A percentile compares a stretch with the other conserved stretches of the same genome.
phyloP scores from a whole-genome alignment of 345 rosid genomes.

The Isatis tinctoria region DNA sequence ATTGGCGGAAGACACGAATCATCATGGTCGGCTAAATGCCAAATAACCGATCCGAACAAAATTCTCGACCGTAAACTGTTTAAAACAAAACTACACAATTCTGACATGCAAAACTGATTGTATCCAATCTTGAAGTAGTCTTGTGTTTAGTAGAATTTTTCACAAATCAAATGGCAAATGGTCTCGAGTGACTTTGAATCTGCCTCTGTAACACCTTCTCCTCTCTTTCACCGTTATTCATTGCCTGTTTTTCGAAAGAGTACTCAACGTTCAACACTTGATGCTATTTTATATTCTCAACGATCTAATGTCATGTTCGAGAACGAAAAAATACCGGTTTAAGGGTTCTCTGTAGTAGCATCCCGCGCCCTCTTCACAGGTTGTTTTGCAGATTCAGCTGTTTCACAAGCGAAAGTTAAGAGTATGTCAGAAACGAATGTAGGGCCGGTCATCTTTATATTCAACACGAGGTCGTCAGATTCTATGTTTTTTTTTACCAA shows the following conservation, averaged over 20 bases:
- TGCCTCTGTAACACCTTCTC: background rate
- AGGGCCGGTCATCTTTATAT: background rate
- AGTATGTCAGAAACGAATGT: background rate
- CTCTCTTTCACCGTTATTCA: conserved; percentile 12
- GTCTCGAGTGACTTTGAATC: background rate
- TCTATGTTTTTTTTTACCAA: background rate
- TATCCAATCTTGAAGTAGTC: conserved; percentile 3
- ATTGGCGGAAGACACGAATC: background rate
- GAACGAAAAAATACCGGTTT: conserved; percentile 36
- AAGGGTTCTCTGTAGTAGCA: conserved; percentile 7
- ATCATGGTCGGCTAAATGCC: background rate
- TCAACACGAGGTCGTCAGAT: background rate
- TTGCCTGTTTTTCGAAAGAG: conserved; percentile 2
- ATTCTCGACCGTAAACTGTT: background rate
- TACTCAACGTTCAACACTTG: background rate
- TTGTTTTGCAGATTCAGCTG: conserved; percentile 61
- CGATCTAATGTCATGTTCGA: background rate
- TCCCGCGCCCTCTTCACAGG: conserved; percentile 44
- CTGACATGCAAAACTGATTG: conserved; percentile 12
- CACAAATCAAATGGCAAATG: background rate
- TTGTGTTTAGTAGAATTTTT: background rate
- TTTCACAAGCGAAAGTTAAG: conserved; percentile 2
- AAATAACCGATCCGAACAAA: background rate
- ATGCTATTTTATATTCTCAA: background rate
- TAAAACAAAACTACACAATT: background rate